phyloP scores from a whole-genome alignment of 257 asterid species.

The Rehmannia glutinosa region DNA sequence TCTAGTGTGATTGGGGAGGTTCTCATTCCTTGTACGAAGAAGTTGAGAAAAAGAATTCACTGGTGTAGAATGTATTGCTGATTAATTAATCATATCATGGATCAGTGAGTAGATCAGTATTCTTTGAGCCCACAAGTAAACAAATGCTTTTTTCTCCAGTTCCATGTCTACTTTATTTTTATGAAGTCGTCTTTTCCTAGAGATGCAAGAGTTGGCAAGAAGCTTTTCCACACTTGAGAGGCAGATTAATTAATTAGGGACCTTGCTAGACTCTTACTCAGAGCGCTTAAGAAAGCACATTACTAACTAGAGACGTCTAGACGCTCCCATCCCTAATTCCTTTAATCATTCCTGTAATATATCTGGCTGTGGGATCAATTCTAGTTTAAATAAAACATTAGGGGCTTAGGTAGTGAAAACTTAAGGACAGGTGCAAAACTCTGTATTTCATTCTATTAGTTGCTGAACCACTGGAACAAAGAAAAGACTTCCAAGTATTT shows the following conservation, averaged over 20 bases:
- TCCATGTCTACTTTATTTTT: background rate
- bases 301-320: background rate
- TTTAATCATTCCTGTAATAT: background rate
- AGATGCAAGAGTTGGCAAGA: background rate
- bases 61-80: background rate
- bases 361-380: too few species aligned
- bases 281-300: background rate
- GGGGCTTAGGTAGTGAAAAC: background rate
- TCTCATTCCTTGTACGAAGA: background rate
- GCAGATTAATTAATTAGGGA: background rate
- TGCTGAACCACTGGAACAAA: conserved; percentile 1
- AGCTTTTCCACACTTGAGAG: background rate
- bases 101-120: background rate
- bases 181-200: background rate
- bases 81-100: background rate
- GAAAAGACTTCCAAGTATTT: background rate
- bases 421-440: background rate
- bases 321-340: background rate
- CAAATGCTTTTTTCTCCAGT: background rate
- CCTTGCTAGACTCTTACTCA: background rate
- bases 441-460: background rate
- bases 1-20: background rate
- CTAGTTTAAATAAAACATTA: background rate
- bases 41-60: background rate
- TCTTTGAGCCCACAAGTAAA: background rate